Conservation (phyloP, 129 eudicot genomes). For the Tagetes patula region DNA sequence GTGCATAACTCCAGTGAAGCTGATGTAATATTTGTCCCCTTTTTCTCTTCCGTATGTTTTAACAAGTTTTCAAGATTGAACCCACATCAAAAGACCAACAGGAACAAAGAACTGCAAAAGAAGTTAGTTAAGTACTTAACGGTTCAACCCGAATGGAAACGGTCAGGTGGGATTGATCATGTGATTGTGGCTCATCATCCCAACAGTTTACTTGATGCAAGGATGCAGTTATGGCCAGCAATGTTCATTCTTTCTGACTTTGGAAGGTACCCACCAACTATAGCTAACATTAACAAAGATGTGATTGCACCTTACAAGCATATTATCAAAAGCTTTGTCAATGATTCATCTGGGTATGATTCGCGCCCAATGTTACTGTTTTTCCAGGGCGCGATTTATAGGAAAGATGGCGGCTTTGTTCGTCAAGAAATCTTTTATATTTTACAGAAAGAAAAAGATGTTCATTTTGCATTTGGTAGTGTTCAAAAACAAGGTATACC, state of each 20-base stretch:
- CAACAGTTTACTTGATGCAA: slow-evolving; percentile 73
- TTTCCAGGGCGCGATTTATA: slow-evolving; percentile 87
- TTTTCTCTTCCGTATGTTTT: slow-evolving; percentile 77
- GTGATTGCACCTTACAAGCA: slow-evolving; percentile 94
- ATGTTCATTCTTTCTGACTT: slow-evolving; percentile 83
- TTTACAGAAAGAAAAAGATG: slow-evolving; percentile 73
- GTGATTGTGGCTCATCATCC: slow-evolving; percentile 85
- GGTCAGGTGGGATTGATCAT: slow-evolving; percentile 78
- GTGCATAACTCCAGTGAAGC: slow-evolving; percentile 85
- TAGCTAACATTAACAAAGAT: slow-evolving; percentile 87
- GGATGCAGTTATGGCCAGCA: slow-evolving; percentile 84
- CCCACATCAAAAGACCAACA: slow-evolving; percentile 43
- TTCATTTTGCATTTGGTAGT: slow-evolving; percentile 80
- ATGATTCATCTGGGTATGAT: slow-evolving; percentile 65
- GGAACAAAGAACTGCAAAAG: slow-evolving; percentile 51
- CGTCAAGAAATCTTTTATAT: slow-evolving; percentile 81
- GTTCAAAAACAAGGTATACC: slow-evolving; percentile 57
- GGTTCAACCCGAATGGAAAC: slow-evolving; percentile 76
- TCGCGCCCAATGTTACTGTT: slow-evolving; percentile 75
- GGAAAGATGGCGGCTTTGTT: slow-evolving; percentile 84
- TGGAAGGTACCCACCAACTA: slow-evolving; percentile 85
- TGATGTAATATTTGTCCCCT: slow-evolving; percentile 84
- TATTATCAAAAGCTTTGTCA: slow-evolving; percentile 46
- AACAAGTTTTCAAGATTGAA: slow-evolving; percentile 59
- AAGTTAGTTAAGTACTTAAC: slow-evolving; percentile 60